Conservation (phyloP, 257 asterid genomes). For the Misopates orontium region DNA sequence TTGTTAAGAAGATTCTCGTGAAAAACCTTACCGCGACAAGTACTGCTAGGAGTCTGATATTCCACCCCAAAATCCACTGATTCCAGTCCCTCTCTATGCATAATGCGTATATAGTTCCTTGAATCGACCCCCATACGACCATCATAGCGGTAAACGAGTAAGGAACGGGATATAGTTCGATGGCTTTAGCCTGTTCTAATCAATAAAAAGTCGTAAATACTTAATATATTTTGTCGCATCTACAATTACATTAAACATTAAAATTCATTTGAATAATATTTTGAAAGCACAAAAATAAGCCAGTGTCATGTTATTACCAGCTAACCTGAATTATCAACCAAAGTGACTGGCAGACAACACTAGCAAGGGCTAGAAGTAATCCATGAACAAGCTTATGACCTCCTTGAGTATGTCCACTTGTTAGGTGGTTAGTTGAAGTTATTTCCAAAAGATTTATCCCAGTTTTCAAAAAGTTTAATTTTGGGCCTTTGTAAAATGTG, state of each 20-base stretch:
- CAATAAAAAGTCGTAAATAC: background rate
- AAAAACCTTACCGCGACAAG: slow-evolving; percentile 40
- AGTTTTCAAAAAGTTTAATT: slow-evolving; percentile 42
- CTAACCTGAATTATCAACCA: slow-evolving; percentile 74
- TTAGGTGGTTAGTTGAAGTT: slow-evolving; percentile 28
- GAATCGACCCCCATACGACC: slow-evolving; percentile 46
- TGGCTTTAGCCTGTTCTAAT: slow-evolving; percentile 43
- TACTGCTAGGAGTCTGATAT: slow-evolving; percentile 53
- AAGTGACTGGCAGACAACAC: slow-evolving; percentile 49
- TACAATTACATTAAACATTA: background rate
- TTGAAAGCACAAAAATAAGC: background rate
- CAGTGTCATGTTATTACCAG: background rate
- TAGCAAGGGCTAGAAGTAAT: slow-evolving; percentile 40
- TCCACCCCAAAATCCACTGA: slow-evolving; percentile 59
- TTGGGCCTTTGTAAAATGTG: slow-evolving; percentile 70
- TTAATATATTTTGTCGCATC: background rate
- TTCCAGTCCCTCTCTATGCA: slow-evolving; percentile 52
- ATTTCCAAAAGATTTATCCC: slow-evolving; percentile 46
- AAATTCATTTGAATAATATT: background rate
- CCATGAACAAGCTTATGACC: slow-evolving; percentile 43
- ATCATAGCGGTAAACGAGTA: slow-evolving; percentile 61
- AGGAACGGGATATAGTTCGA: slow-evolving; percentile 56
- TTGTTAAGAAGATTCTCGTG: background rate
- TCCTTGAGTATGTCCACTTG: slow-evolving; percentile 1
- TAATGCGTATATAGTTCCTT: slow-evolving; percentile 37